A percentile compares a stretch with the other conserved stretches of the same genome.
phyloP scores from a whole-genome alignment of 371 early-diverging fungal genomes.

The Mortierella sp. region DNA sequence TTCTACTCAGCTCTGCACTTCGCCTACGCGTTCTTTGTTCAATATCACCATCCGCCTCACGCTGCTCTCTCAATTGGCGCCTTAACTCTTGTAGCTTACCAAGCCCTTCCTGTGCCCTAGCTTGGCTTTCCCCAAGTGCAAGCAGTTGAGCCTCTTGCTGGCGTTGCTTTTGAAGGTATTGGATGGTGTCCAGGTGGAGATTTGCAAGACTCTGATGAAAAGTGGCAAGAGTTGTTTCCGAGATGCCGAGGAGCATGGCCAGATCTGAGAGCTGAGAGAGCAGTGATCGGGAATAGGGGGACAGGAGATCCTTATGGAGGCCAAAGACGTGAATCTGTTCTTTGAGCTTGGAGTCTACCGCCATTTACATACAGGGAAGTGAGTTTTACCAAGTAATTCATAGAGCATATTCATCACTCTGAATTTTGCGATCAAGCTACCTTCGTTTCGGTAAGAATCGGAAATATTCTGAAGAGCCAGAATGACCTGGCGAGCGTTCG shows the following conservation, averaged over 20 bases:
- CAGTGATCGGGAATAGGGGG: neutral
- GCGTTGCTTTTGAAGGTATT: neutral
- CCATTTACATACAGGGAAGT: neutral
- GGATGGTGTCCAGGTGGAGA: conserved; percentile 10
- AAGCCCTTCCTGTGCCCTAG: conserved; percentile 6
- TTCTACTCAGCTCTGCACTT: conserved; percentile 33
- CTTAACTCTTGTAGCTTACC: conserved; percentile 13
- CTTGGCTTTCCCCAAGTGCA: neutral
- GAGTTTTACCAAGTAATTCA: neutral
- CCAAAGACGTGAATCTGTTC: conserved; percentile 31
- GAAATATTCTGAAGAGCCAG: conserved; percentile 18
- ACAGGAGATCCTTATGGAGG: conserved; percentile 15
- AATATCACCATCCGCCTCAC: conserved; percentile 26
- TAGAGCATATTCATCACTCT: neutral
- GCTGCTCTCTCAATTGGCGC: conserved; percentile 4
- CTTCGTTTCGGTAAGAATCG: conserved; percentile 23
- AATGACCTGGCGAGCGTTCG: conserved; percentile 15
- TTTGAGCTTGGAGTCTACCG: conserved; percentile 16
- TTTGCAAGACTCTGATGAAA: conserved; percentile 27
- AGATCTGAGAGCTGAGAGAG: conserved; percentile 32
- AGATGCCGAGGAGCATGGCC: conserved; percentile 31
- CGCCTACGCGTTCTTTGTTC: conserved; percentile 30
- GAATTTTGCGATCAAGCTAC: conserved; percentile 10
- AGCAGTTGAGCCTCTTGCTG: neutral
- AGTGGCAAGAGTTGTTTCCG: conserved; percentile 21